These are phyloP conservation scores for Ceratobasidium papillatum DNA, from an alignment of 1,284 basidiomycete genomes.

Conservation along the genomic window DNA sequence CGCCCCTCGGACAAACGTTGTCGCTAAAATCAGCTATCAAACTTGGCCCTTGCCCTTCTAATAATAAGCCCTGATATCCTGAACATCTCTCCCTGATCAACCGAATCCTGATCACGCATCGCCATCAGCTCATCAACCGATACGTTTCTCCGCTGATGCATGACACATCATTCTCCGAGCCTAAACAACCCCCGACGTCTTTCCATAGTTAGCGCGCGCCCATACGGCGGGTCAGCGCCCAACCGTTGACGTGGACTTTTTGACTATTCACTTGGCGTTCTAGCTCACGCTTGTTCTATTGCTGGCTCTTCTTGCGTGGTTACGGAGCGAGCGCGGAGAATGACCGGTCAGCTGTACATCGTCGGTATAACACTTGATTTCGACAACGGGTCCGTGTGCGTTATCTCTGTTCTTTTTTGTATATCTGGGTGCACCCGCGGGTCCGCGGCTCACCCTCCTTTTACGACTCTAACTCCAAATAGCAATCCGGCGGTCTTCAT, in stretches of 20 bases:
- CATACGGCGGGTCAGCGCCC: neutral
- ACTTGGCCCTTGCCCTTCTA: neutral
- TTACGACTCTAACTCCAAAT: neutral
- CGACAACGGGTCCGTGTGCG: neutral
- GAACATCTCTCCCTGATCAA: conserved; percentile 13
- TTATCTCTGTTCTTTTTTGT: neutral
- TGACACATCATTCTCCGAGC: conserved; percentile 24
- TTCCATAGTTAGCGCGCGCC: conserved; percentile 5
- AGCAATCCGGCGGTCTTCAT: neutral
- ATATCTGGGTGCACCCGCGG: neutral
- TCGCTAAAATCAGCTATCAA: neutral
- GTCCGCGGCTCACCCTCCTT: neutral
- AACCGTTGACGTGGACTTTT: neutral
- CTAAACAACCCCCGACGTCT: conserved; percentile 17
- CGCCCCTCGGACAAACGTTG: neutral
- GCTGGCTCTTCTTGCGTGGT: too few species aligned
- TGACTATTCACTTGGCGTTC: neutral
- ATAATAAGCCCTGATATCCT: neutral
- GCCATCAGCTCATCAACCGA: conserved; percentile 3
- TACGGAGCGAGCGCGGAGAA: conserved; percentile 9
- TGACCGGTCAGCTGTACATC: neutral
- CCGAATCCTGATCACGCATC: neutral
- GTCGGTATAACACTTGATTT: neutral
- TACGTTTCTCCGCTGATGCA: neutral
- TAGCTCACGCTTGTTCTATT: too few species aligned